phyloP scores from a whole-genome alignment of 169 alveolate species.

The Besnoitia besnoiti region DNA sequence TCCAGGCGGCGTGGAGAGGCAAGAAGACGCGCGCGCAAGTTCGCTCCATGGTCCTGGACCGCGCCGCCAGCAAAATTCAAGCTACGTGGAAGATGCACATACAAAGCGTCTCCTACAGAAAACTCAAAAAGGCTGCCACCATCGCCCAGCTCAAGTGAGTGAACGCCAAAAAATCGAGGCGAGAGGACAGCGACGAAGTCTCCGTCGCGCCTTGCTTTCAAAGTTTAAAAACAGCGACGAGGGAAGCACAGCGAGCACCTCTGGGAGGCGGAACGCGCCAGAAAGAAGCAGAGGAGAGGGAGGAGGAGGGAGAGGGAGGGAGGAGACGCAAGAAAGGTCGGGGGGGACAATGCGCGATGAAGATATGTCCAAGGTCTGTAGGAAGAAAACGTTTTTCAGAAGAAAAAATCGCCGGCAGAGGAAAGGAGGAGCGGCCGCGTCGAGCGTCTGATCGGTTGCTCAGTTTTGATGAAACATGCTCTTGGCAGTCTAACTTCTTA shows the following conservation, averaged over 20 bases:
- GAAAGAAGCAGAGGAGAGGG: neutral
- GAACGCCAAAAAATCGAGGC: neutral
- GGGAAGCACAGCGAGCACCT: neutral
- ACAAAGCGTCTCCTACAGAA: slow-evolving; percentile 70
- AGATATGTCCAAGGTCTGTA: too few relatives aligned
- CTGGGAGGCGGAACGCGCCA: neutral
- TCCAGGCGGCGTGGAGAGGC: slow-evolving; percentile 46
- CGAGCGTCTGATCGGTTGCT: neutral
- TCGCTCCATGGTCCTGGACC: neutral
- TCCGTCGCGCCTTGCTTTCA: too few relatives aligned
- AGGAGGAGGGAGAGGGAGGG: neutral
- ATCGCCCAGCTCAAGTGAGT: slow-evolving; percentile 72
- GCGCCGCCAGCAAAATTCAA: slow-evolving; percentile 80
- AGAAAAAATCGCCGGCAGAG: neutral
- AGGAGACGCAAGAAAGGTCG: neutral
- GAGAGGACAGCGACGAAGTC: too few relatives aligned
- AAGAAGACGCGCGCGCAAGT: neutral
- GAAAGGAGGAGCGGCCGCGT: neutral
- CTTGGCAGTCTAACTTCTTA: too few relatives aligned
- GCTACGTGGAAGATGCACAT: slow-evolving; percentile 76
- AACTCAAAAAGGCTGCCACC: slow-evolving; percentile 72
- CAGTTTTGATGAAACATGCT: too few relatives aligned
- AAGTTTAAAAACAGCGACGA: neutral
- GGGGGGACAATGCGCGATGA: too few relatives aligned
- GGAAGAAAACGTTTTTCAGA: too few relatives aligned